Conservation (phyloP, 139 green algal genomes). For the Limnomonas spitsbergensis region DNA sequence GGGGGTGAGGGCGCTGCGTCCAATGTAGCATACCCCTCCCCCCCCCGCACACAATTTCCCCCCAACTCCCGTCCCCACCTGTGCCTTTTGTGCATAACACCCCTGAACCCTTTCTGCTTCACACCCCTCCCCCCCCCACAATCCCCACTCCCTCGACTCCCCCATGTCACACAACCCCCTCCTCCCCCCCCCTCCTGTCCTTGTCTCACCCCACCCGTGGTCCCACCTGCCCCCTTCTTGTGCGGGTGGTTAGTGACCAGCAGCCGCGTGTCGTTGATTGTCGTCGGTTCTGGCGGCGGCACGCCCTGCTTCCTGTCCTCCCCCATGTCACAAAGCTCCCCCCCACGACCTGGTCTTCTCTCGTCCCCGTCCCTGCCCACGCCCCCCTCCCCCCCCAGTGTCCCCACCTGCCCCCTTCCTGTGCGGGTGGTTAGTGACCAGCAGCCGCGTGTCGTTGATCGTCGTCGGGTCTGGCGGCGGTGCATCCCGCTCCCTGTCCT, state of each 20-base stretch:
- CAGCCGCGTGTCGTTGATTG: conserved; percentile 25
- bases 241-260: conserved; percentile 37
- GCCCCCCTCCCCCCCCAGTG: too few relatives aligned
- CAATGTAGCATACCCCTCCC: conserved; percentile 37
- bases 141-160: neutral
- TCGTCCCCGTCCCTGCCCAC: too few relatives aligned
- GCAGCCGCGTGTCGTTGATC: conserved; percentile 26
- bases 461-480: neutral
- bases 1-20: conserved; percentile 39
- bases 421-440: too few relatives aligned
- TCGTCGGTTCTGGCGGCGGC: neutral
- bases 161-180: neutral
- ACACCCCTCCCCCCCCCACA: too few relatives aligned
- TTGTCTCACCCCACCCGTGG: too few relatives aligned
- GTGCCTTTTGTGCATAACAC: too few relatives aligned
- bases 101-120: too few relatives aligned
- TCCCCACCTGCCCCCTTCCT: too few relatives aligned
- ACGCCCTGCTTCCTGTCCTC: neutral
- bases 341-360: too few relatives aligned
- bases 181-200: too few relatives aligned
- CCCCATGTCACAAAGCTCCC: neutral
- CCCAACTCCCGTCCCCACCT: too few relatives aligned
- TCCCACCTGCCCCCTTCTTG: conserved; percentile 38
- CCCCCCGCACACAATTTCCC: too few relatives aligned
- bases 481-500: neutral